These are phyloP conservation scores for Aspergillus pseudoglaucus DNA, from an alignment of 2,329 filamentous ascomycete genomes.

Conservation along the genomic window DNA sequence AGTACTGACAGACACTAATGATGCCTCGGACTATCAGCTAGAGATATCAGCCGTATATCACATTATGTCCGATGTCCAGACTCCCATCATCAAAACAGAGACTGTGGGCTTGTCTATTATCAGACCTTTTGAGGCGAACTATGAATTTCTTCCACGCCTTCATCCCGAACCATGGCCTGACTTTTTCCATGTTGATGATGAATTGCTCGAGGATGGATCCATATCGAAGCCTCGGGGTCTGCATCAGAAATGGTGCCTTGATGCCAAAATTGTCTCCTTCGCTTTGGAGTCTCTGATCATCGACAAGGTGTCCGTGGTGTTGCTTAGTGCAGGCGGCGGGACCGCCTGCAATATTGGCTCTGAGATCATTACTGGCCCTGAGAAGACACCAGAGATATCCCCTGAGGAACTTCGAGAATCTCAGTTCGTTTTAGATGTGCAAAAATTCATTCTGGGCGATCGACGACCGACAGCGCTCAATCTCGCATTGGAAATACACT, in stretches of 20 bases:
- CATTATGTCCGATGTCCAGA: slow-evolving; percentile 70
- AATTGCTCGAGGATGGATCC: slow-evolving; percentile 22
- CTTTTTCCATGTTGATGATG: slow-evolving; percentile 62
- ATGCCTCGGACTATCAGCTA: slow-evolving; percentile 57
- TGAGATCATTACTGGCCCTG: slow-evolving; percentile 25
- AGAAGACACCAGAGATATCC: slow-evolving; percentile 39
- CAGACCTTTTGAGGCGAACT: slow-evolving; percentile 84
- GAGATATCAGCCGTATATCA: slow-evolving; percentile 71
- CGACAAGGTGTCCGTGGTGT: slow-evolving; percentile 58
- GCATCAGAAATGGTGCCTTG: slow-evolving; percentile 72
- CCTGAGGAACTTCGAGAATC: slow-evolving; percentile 66
- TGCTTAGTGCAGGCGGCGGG: slow-evolving; percentile 56
- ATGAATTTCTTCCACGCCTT: slow-evolving; percentile 74
- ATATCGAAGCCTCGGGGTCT: slow-evolving; percentile 52
- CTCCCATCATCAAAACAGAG: slow-evolving; percentile 68
- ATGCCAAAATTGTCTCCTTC: slow-evolving; percentile 67
- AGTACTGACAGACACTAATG: slow-evolving; percentile 48
- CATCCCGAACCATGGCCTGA: slow-evolving; percentile 78
- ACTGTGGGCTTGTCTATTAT: slow-evolving; percentile 65
- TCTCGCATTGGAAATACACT: slow-evolving; percentile 66
- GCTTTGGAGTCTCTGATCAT: slow-evolving; percentile 57
- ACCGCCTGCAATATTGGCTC: slow-evolving; percentile 49
- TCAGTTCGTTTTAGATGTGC: slow-evolving; percentile 65
- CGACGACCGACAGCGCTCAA: slow-evolving; percentile 68
- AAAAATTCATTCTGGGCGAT: slow-evolving; percentile 76